A percentile compares a stretch with the other conserved stretches of the same genome.
Conservation (phyloP, 441 rosid species). For the Populus hybrid region DNA sequence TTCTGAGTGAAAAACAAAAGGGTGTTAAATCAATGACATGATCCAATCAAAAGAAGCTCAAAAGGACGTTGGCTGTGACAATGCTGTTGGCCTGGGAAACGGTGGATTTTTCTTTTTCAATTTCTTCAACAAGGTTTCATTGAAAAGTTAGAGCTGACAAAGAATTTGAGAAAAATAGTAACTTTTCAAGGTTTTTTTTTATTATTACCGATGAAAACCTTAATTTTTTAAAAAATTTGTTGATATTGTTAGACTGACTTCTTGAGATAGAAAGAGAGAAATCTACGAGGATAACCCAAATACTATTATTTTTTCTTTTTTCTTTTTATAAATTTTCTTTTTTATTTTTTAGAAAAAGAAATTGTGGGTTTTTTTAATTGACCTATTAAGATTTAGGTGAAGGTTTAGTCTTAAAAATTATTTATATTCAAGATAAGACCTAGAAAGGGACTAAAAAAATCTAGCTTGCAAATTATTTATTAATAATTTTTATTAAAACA, state of each 20-base stretch:
- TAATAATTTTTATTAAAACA: too few species aligned
- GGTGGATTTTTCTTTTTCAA: background rate
- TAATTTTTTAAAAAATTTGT: background rate
- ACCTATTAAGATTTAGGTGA: background rate
- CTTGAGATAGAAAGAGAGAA: background rate
- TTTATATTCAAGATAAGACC: too few species aligned
- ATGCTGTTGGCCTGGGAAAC: conserved; percentile 25
- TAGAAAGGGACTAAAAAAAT: too few species aligned
- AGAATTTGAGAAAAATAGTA: background rate
- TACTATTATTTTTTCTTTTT: background rate
- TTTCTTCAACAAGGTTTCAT: conserved; percentile 7
- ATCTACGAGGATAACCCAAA: background rate
- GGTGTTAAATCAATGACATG: conserved; percentile 34
- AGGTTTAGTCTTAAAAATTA: too few species aligned
- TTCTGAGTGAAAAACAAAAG: conserved; percentile 12
- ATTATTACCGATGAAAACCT: background rate
- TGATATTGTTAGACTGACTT: too few species aligned
- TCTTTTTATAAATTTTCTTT: background rate
- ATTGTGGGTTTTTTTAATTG: background rate
- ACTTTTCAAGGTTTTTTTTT: background rate
- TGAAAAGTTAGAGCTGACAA: conserved; percentile 15
- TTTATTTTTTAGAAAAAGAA: background rate
- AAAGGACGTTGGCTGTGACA: conserved; percentile 19
- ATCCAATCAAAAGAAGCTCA: conserved; percentile 40
- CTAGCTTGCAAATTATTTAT: too few species aligned